Evolutionary conservation across 2,329 filamentous ascomycete species (phyloP), one percentile per base, ranked within the genome.

Genomic region (Rutstroemia sp.): DNA sequence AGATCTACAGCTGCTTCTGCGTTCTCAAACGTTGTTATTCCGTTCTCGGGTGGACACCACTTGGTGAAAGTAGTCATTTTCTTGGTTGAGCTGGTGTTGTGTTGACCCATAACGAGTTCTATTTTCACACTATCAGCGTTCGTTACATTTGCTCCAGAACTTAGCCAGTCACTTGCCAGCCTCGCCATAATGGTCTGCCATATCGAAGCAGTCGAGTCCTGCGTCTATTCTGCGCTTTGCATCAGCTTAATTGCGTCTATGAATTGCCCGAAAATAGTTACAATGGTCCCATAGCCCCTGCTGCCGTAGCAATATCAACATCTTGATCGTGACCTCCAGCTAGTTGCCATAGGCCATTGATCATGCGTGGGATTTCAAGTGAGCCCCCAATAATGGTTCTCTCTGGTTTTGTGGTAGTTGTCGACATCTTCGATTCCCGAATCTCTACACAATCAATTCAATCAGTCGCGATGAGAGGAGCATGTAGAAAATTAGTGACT

Each of bases 1-100:
- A 62, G 62, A 45, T 65, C 57, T 7, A 71, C 59, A 10, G 68
- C 68, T 23, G 56, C 52, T 47, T 67, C 62, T 16, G 69, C 68
- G 7, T 60, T 42, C 19, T 60, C 44, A 30, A 62, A 58, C 5
- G 45, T 59, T 42, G 42, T 49, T 19, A 54, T 45, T 12, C 54
- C 51, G 27, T 61, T 61, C 37, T 65, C 64, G 12, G 59, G 51
- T 14, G 64, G 62, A 51, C 63, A 66, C 64, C 63, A 66, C 49
- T 66, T 66, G 16, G 63, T 65, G 45, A 65, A 58, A 1, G 64
- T 61, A 9, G 48, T 62, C 16, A 49, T 50, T 19, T 48, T 54
- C 38, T 52, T 23, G 12, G n/a, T 38, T 6, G 51, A 56, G 5
- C 19, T 12, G 16, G 2, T 10, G 27, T 57, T 34, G 37, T 61